phyloP scores from a whole-genome alignment of 139 green algal genomes.

The Choricystis sp. region DNA sequence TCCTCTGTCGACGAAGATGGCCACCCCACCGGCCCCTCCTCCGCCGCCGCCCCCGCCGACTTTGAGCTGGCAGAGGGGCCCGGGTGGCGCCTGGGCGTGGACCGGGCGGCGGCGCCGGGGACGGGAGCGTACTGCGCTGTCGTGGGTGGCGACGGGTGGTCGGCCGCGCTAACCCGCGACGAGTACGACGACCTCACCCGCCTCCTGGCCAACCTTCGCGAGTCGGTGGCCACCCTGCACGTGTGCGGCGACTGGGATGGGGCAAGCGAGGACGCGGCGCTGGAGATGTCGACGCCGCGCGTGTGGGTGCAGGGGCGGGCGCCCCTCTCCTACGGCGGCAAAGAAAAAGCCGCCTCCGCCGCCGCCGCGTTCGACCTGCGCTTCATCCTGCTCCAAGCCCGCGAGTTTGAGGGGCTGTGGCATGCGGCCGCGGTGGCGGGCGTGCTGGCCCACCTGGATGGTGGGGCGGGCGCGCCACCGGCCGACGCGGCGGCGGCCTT shows the following conservation, averaged over 20 bases:
- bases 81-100: not conserved
- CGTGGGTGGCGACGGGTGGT: not conserved
- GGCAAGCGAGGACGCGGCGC: not conserved
- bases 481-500: not conserved
- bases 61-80: not conserved
- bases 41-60: not conserved
- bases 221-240: not conserved
- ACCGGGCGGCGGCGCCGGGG: not conserved
- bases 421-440: not conserved
- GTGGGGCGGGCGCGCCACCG: no score
- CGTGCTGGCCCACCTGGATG: not conserved
- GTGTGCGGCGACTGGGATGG: not conserved
- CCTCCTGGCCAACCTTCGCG: not conserved
- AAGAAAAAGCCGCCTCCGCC: no score
- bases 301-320: not conserved
- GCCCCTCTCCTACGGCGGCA: not conserved
- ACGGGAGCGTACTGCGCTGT: not conserved
- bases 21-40: not conserved
- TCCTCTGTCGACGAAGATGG: not conserved
- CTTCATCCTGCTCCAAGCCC: not conserved
- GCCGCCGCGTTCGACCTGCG: not conserved
- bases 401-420: not conserved
- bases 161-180: not conserved
- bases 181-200: not conserved
- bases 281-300: not conserved